Evolutionary conservation across 495 filamentous ascomycete genomes (phyloP).

Genomic region (Paragyromitra xinjiangensis): DNA sequence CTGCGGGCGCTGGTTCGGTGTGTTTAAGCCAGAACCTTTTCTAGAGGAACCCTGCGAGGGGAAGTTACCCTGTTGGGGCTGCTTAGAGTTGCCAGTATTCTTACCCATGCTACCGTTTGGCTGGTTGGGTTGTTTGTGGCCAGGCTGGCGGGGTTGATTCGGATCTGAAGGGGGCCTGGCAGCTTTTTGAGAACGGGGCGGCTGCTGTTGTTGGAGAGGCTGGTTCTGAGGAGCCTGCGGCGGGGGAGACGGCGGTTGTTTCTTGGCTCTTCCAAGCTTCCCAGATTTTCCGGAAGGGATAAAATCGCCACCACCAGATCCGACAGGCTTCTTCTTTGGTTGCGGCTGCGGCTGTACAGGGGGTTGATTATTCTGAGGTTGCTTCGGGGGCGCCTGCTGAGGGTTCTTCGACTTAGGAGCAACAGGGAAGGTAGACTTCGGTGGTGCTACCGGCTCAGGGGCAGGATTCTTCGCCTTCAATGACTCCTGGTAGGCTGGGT

Average conservation of each 20-base stretch:
- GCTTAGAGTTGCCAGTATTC: constrained; percentile 23
- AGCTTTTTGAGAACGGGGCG: background rate
- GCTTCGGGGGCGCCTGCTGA: constrained; percentile 9
- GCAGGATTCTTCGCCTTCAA: constrained; percentile 38
- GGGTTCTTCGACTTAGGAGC: constrained; percentile 36
- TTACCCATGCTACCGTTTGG: constrained; percentile 29
- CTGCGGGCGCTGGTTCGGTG: constrained; percentile 32
- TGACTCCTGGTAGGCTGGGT: constrained; percentile 49
- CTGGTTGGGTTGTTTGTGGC: constrained; percentile 24
- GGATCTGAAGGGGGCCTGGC: constrained; percentile 3
- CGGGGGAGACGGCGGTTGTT: constrained; percentile 12
- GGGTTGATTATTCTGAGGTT: constrained; percentile 2
- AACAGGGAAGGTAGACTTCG: constrained; percentile 41
- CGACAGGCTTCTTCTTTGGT: constrained; percentile 37
- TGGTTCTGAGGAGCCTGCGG: constrained; percentile 20
- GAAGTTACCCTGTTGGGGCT: constrained; percentile 40
- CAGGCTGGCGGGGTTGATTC: constrained; percentile 19
- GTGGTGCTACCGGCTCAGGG: constrained; percentile 62
- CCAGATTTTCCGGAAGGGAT: constrained; percentile 33
- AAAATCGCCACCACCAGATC: constrained; percentile 37
- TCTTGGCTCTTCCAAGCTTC: constrained; percentile 45
- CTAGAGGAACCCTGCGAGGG: constrained; percentile 28
- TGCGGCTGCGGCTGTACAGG: background rate
- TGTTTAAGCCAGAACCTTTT: constrained; percentile 30
- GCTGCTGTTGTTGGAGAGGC: constrained; percentile 3